A percentile compares a stretch with the other conserved stretches of the same genome.
These are phyloP conservation scores for Pestalotiopsis sp. DNA, from an alignment of 2,329 filamentous ascomycete species.

Conservation along the genomic window DNA sequence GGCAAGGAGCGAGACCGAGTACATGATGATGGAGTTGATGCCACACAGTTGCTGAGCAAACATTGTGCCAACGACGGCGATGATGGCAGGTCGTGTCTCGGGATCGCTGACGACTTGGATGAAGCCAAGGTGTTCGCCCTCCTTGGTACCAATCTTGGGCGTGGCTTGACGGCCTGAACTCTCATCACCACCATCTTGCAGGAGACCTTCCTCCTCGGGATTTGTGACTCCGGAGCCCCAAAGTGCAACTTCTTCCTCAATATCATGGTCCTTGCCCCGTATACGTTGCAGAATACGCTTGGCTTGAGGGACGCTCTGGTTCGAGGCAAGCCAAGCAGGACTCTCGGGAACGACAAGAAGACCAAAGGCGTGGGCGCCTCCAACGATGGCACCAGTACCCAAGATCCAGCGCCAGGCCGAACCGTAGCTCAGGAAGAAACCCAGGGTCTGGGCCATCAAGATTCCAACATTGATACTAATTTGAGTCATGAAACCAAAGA, in stretches of 20 bases:
- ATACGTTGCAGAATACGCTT: constrained; percentile 72
- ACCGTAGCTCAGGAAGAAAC: constrained; percentile 82
- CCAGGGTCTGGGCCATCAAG: constrained; percentile 76
- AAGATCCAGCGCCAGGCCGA: constrained; percentile 83
- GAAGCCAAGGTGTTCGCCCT: constrained; percentile 53
- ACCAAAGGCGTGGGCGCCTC: constrained; percentile 64
- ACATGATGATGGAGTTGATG: constrained; percentile 98
- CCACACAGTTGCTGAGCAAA: constrained; percentile 88
- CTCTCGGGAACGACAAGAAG: constrained; percentile 83
- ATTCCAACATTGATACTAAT: constrained; percentile 94
- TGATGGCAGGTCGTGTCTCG: constrained; percentile 69
- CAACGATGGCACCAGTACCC: constrained; percentile 69
- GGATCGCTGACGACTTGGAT: constrained; percentile 66
- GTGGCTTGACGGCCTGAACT: constrained; percentile 12
- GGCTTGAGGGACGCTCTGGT: constrained; percentile 60
- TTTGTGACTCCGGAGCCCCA: constrained; percentile 51
- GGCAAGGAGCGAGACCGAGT: constrained; percentile 86
- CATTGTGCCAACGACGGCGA: constrained; percentile 90
- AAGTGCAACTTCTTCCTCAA: constrained; percentile 69
- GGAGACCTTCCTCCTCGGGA: constrained; percentile 70
- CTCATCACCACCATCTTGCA: constrained; percentile 47
- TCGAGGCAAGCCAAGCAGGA: constrained; percentile 80
- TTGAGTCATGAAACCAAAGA: constrained; percentile 85
- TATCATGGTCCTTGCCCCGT: constrained; percentile 66
- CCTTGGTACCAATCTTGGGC: constrained; percentile 23